A percentile compares a stretch with the other conserved stretches of the same genome.
Conservation (phyloP, 345 rosid species). For the Gynandropsis gynandra region DNA sequence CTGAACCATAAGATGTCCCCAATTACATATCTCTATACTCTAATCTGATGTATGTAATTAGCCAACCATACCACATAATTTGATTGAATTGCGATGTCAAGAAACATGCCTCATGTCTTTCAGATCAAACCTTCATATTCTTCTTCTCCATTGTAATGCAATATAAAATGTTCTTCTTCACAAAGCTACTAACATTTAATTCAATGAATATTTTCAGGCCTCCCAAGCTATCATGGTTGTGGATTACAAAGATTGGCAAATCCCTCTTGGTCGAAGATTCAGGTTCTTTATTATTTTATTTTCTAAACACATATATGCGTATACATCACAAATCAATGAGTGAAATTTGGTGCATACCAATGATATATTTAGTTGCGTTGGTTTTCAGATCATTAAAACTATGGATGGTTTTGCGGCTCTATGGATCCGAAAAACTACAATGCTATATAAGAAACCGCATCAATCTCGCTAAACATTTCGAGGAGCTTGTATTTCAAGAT, state of each 20-base stretch:
- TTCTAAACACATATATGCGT: not conserved
- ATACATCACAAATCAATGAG: not conserved
- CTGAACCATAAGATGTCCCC: not conserved
- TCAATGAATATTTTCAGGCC: conserved; percentile 34
- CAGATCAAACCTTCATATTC: too few relatives aligned
- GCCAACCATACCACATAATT: not conserved
- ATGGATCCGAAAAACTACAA: conserved; percentile 59
- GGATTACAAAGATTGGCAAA: conserved; percentile 95
- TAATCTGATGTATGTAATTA: too few relatives aligned
- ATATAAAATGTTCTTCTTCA: too few relatives aligned
- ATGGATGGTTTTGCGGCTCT: conserved; percentile 64
- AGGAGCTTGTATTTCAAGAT: conserved; percentile 42
- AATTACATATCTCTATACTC: too few relatives aligned
- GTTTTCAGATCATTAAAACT: conserved; percentile 65
- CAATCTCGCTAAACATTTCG: conserved; percentile 50
- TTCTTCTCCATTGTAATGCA: too few relatives aligned
- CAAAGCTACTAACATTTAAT: too few relatives aligned
- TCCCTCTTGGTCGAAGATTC: conserved; percentile 93
- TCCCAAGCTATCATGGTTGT: conserved; percentile 77
- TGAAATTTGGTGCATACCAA: too few relatives aligned
- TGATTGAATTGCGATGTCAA: too few relatives aligned
- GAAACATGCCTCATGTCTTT: too few relatives aligned
- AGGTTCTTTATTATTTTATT: conserved; percentile 39
- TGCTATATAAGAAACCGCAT: conserved; percentile 54
- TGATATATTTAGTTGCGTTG: not conserved